Percentiles rank a stretch among this genome's conserved stretches.
These are phyloP conservation scores for Neurospora sp. DNA, from an alignment of 2,329 filamentous ascomycete genomes.

Conservation along the genomic window DNA sequence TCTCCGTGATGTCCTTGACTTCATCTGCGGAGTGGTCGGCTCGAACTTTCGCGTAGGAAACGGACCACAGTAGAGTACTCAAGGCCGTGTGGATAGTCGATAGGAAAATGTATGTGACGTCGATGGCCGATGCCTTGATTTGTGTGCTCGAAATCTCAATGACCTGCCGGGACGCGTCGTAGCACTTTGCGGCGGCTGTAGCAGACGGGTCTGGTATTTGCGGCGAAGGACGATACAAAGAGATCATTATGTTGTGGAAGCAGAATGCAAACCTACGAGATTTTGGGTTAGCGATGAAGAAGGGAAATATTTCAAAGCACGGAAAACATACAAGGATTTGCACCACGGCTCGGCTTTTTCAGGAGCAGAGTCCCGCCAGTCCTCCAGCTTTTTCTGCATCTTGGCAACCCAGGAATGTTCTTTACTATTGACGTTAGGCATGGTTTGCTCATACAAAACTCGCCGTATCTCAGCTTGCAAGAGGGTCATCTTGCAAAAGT, in stretches of 20 bases:
- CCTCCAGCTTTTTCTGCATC: constrained; percentile 68
- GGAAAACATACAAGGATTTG: constrained; percentile 59
- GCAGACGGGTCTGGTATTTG: constrained; percentile 80
- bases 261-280: constrained; percentile 50
- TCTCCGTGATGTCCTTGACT: constrained; percentile 63
- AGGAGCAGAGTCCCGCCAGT: constrained; percentile 71
- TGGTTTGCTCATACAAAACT: constrained; percentile 76
- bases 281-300: constrained; percentile 8
- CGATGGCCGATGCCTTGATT: constrained; percentile 63
- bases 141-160: constrained; percentile 73
- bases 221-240: constrained; percentile 81
- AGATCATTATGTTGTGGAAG: constrained; percentile 81
- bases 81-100: constrained; percentile 83
- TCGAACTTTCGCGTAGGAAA: constrained; percentile 79
- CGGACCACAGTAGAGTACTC: constrained; percentile 83
- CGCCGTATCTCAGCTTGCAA: constrained; percentile 81
- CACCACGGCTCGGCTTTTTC: constrained; percentile 56
- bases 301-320: too few relatives aligned
- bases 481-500: constrained; percentile 86
- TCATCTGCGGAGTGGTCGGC: constrained; percentile 61
- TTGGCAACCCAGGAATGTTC: constrained; percentile 76
- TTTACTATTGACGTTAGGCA: constrained; percentile 65
- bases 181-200: constrained; percentile 71
- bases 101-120: constrained; percentile 90
- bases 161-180: constrained; percentile 71